Percentiles rank a stretch among this genome's conserved stretches.
Conservation (phyloP, 495 filamentous ascomycete species). For the Pyronema omphalodes region DNA sequence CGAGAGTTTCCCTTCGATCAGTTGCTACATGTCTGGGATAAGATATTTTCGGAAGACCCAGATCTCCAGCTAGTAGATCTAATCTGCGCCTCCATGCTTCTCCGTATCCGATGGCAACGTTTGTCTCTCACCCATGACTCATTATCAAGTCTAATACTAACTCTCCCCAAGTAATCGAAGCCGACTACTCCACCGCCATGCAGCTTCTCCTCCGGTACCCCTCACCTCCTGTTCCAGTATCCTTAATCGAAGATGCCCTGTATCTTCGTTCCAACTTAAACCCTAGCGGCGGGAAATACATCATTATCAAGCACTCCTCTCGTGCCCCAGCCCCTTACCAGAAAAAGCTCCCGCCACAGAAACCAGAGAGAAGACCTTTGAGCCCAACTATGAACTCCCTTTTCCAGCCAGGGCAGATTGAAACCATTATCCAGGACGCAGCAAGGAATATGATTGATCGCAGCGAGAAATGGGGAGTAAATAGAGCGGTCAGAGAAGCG, state of each 20-base stretch:
- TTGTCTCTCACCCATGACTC: slow-evolving; percentile 24
- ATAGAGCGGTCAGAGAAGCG: slow-evolving; percentile 76
- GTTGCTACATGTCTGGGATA: slow-evolving; percentile 72
- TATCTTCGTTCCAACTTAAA: slow-evolving; percentile 65
- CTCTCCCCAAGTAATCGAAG: slow-evolving; percentile 44
- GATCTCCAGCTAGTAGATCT: slow-evolving; percentile 66
- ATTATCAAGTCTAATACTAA: not conserved
- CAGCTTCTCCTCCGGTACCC: slow-evolving; percentile 71
- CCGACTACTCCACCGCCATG: slow-evolving; percentile 70
- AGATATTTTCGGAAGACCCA: slow-evolving; percentile 74
- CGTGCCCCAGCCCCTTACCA: slow-evolving; percentile 35
- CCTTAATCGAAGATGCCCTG: slow-evolving; percentile 74
- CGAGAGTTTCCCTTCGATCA: slow-evolving; percentile 83
- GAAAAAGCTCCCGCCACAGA: slow-evolving; percentile 5
- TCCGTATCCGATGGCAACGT: slow-evolving; percentile 84
- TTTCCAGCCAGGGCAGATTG: slow-evolving; percentile 37
- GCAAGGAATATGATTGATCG: slow-evolving; percentile 65
- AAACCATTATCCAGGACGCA: slow-evolving; percentile 66
- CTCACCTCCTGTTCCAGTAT: slow-evolving; percentile 41
- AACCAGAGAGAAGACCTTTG: slow-evolving; percentile 7
- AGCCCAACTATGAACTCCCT: slow-evolving; percentile 30
- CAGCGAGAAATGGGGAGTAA: slow-evolving; percentile 73
- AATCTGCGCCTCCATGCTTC: slow-evolving; percentile 82
- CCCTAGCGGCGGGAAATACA: slow-evolving; percentile 45
- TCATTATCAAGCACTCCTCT: slow-evolving; percentile 72